Evolutionary conservation across 129 eudicot species (phyloP), one percentile per base, ranked within the genome.

Genomic region (Artemisia tridentata): DNA sequence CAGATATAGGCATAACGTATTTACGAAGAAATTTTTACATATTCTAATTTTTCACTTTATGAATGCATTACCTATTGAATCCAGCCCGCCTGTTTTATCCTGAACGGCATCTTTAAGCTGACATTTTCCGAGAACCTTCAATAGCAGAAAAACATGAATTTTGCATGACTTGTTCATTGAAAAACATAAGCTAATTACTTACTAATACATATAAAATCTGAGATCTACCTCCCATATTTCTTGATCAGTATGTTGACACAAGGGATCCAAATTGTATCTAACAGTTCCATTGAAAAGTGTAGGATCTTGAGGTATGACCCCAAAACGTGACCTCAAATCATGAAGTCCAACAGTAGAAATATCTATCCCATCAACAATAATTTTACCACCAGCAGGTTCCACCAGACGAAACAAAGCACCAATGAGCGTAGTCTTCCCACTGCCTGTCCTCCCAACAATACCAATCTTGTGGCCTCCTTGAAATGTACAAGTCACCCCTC

Each of bases 401-500:
- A 86, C 88, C 45, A 86, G 69, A 23, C 92, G 86, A 81, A 86
- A 86, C 61, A 86, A 52, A 49, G 88, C 86, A 38, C 88, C 83
- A 53, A 86, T 86, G 11, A 86, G 84, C 16, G 92, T 86, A 56
- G 86, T 81, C 67, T 86, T 86, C 67, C 92, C 92, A 59, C 92
- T 84, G 10, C 92, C 92, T 2, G 88, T 86, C 76, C 92, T 84
- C 38, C 92, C 92, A 78, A 86, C 92, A 25, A 86, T 84, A 17
- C 88, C 92, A 72, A 86, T 84, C 72, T 84, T 86, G 75, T 86
- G 81, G 49, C 88, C 92, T 19, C 92, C 92, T 86, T 79, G 46
- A 50, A 86, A 81, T 41, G 75, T 84, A 51, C 88, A 80, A 70
- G 60, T 72, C 50, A 86, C 68, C 67, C 92, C 92, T 13, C 65